A percentile compares a stretch with the other conserved stretches of the same genome.
Conservation (phyloP, 441 rosid species). For the Syzygium syzygioides region DNA sequence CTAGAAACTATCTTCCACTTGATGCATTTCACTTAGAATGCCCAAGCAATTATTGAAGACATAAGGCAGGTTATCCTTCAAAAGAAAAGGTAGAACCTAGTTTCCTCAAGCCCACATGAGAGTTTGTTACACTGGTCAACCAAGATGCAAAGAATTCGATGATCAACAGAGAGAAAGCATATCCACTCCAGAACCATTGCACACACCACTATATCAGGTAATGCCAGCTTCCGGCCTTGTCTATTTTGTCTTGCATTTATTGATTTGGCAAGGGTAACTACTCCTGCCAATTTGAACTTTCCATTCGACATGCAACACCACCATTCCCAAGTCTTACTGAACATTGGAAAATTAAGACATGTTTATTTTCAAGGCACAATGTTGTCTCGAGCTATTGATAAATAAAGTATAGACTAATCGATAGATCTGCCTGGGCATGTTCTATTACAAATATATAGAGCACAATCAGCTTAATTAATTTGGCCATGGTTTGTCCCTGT, state of each 20-base stretch:
- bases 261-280: background rate
- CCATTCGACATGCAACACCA: background rate
- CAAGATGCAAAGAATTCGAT: background rate
- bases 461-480: background rate
- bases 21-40: background rate
- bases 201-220: background rate
- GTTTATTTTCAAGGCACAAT: background rate
- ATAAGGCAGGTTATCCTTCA: background rate
- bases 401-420: background rate
- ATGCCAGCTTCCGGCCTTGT: background rate
- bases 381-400: background rate
- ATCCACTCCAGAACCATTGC: background rate
- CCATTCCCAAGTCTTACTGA: background rate
- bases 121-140: background rate
- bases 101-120: background rate
- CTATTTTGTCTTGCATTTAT: background rate
- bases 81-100: background rate
- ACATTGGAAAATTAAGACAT: background rate
- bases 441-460: background rate
- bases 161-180: background rate
- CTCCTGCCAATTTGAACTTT: background rate
- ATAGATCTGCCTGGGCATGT: background rate
- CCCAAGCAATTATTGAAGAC: background rate
- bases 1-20: background rate
- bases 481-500: background rate